phyloP scores from a whole-genome alignment of 2,329 filamentous ascomycete genomes.

The Ascochyta pisi region DNA sequence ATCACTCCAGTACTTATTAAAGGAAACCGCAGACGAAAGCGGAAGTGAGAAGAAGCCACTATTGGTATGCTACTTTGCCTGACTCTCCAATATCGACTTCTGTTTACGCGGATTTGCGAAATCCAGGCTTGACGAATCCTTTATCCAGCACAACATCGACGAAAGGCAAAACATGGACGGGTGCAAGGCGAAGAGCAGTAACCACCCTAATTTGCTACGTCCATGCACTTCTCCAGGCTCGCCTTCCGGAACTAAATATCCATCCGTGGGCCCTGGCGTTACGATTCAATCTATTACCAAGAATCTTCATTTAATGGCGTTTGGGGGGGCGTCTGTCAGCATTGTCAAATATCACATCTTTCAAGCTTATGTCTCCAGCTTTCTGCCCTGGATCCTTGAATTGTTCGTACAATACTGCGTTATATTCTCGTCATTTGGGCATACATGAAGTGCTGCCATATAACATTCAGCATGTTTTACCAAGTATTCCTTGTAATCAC shows the following conservation, averaged over 20 bases:
- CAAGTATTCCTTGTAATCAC: not conserved
- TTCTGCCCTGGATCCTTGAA: too few relatives aligned
- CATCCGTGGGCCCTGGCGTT: not conserved
- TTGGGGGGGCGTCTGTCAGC: not conserved
- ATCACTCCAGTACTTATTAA: not conserved
- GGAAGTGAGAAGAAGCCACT: not conserved
- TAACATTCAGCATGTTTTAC: not conserved
- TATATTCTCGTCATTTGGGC: not conserved
- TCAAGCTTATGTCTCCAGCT: not conserved
- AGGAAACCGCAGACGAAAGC: not conserved
- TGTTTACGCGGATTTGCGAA: not conserved
- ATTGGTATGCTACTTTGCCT: not conserved
- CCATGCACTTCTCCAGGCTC: not conserved
- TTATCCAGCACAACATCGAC: not conserved
- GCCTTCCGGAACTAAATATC: not conserved
- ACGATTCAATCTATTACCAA: not conserved
- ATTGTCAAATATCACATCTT: not conserved
- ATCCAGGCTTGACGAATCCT: not conserved
- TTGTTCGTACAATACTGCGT: not conserved
- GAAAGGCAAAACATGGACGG: not conserved
- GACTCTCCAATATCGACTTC: not conserved
- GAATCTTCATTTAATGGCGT: slow-evolving; percentile 1
- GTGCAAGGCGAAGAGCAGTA: not conserved
- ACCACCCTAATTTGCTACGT: not conserved
- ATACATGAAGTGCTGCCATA: not conserved